Conservation (phyloP, 345 rosid genomes). For the Clarkia xantiana region DNA sequence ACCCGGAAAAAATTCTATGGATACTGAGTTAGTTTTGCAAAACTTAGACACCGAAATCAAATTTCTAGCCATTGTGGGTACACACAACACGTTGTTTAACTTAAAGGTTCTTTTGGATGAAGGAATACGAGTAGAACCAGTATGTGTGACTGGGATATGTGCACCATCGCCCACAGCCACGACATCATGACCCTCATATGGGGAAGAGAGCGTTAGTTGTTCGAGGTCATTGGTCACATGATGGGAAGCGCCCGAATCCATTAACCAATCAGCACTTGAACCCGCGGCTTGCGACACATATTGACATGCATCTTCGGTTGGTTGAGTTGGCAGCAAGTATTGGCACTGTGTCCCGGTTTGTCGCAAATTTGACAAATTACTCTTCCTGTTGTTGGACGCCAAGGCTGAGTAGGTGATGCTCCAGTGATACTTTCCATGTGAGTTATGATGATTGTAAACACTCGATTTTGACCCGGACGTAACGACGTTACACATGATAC, state of each 20-base stretch:
- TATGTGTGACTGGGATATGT: slow-evolving; percentile 2
- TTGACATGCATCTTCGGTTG: too few species aligned
- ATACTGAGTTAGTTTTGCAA: background rate
- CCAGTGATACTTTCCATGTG: too few species aligned
- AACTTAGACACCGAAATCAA: slow-evolving; percentile 2
- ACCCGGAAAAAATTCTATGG: too few species aligned
- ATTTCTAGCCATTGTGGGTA: background rate
- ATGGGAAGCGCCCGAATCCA: slow-evolving; percentile 3
- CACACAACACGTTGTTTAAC: background rate
- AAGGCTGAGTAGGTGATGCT: too few species aligned
- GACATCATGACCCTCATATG: slow-evolving; percentile 2
- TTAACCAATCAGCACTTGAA: background rate
- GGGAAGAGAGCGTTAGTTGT: background rate
- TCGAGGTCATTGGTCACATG: background rate
- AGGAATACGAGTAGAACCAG: background rate
- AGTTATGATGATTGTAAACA: too few species aligned
- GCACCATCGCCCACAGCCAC: slow-evolving; percentile 3
- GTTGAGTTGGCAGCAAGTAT: too few species aligned
- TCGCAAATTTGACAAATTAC: too few species aligned
- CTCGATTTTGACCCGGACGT: too few species aligned
- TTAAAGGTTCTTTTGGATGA: background rate
- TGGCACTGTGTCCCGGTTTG: too few species aligned
- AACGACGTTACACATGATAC: too few species aligned
- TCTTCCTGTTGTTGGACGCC: too few species aligned
- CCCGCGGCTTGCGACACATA: too few species aligned